Evolutionary conservation across 306 rosid species (phyloP).

Genomic region (Hippophae gyantsensis): DNA sequence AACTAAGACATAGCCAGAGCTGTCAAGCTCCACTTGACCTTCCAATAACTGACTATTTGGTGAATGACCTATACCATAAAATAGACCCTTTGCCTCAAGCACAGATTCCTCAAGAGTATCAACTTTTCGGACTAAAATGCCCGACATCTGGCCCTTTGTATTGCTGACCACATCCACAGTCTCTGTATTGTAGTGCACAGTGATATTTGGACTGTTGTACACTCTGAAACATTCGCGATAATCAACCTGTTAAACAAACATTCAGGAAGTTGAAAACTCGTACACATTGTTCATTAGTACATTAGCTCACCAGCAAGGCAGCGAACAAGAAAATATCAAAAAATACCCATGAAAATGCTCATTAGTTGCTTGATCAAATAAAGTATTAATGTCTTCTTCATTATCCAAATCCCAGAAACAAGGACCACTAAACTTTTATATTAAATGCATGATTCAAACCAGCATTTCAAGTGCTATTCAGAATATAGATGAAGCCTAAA

Average conservation of each 20-base stretch:
- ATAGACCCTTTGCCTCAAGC: slow-evolving; percentile 80
- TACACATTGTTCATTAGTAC: slow-evolving; percentile 50
- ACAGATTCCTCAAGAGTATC: slow-evolving; percentile 66
- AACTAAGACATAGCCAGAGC: slow-evolving; percentile 62
- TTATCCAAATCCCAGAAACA: too few species aligned
- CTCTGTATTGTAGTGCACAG: slow-evolving; percentile 86
- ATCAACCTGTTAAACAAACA: slow-evolving; percentile 99
- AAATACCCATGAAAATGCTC: slow-evolving; percentile 9
- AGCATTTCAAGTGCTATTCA: too few species aligned
- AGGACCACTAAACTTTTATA: too few species aligned
- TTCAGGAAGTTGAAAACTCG: slow-evolving; percentile 91
- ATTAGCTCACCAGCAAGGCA: slow-evolving; percentile 29
- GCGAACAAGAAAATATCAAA: slow-evolving; percentile 10
- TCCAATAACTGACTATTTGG: slow-evolving; percentile 74
- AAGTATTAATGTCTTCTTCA: too few species aligned
- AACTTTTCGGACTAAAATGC: slow-evolving; percentile 54
- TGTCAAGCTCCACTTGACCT: slow-evolving; percentile 81
- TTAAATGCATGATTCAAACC: too few species aligned
- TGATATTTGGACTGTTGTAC: slow-evolving; percentile 79
- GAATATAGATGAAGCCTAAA: too few species aligned
- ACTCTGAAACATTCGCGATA: slow-evolving; percentile 99
- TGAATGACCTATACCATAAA: slow-evolving; percentile 91
- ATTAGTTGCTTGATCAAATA: too few species aligned
- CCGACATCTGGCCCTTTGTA: slow-evolving; percentile 85
- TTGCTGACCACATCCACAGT: slow-evolving; percentile 85